Conservation (phyloP, 108 stramenopile genomes). For the Asterionellopsis glacialis region DNA sequence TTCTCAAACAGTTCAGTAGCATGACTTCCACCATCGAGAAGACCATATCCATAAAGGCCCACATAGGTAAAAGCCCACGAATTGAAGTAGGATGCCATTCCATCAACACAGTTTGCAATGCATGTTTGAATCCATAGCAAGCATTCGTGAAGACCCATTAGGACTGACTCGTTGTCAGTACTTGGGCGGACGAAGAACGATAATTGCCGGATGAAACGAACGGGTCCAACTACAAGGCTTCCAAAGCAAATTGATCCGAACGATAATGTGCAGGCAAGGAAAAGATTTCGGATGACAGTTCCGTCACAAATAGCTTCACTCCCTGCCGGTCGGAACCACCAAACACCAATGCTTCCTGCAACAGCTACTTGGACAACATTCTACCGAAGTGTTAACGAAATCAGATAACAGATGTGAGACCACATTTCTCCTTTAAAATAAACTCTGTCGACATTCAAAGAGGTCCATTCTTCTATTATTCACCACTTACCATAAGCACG, state of each 20-base stretch:
- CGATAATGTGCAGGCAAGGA: slow-evolving; percentile 50
- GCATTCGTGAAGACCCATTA: slow-evolving; percentile 76
- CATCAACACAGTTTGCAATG: slow-evolving; percentile 61
- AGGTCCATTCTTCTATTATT: no score
- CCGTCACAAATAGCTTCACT: background rate
- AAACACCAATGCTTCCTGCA: slow-evolving; percentile 81
- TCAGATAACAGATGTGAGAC: background rate
- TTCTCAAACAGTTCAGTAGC: slow-evolving; percentile 75
- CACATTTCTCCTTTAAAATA: background rate
- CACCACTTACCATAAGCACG: slow-evolving; percentile 73
- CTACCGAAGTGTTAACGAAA: slow-evolving; percentile 7
- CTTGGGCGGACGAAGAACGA: slow-evolving; percentile 62
- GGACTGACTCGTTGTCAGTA: slow-evolving; percentile 36
- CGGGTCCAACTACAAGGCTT: slow-evolving; percentile 80
- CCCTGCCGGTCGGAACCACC: slow-evolving; percentile 72
- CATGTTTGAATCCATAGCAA: slow-evolving; percentile 54
- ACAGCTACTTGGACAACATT: slow-evolving; percentile 84
- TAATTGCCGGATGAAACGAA: slow-evolving; percentile 64
- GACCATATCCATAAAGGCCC: slow-evolving; percentile 83
- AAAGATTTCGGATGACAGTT: slow-evolving; percentile 21
- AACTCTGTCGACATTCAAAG: background rate
- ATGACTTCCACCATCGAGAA: slow-evolving; percentile 62
- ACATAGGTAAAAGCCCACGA: slow-evolving; percentile 85
- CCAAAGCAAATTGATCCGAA: slow-evolving; percentile 91
- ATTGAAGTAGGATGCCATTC: slow-evolving; percentile 59